These are phyloP conservation scores for Lathyrus oleraceus DNA, from an alignment of 306 rosid species.

Conservation along the genomic window DNA sequence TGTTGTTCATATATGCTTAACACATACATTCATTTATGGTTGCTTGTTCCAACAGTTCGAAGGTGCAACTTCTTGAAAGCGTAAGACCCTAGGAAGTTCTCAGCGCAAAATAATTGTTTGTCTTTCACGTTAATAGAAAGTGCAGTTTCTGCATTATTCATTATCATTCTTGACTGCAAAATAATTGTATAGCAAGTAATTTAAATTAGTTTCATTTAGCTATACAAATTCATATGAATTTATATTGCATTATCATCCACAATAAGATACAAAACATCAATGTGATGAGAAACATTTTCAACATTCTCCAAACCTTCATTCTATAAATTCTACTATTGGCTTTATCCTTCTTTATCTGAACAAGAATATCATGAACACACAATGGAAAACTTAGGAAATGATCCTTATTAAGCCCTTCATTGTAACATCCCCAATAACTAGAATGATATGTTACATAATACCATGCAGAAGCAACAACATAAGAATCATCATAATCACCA, in stretches of 20 bases:
- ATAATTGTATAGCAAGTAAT: not conserved
- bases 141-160: too few relatives aligned
- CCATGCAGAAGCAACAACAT: slow-evolving; percentile 81
- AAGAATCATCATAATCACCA: slow-evolving; percentile 37
- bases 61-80: too few relatives aligned
- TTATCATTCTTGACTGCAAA: too few relatives aligned
- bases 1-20: too few relatives aligned
- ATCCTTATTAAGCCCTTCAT: slow-evolving; percentile 53
- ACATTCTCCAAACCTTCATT: slow-evolving; percentile 16
- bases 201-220: not conserved
- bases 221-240: not conserved
- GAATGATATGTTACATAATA: slow-evolving; percentile 73
- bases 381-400: slow-evolving; percentile 72
- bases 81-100: too few relatives aligned
- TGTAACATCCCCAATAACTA: slow-evolving; percentile 57
- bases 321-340: slow-evolving; percentile 6
- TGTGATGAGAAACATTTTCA: slow-evolving; percentile 11
- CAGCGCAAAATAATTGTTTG: too few relatives aligned
- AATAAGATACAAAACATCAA: slow-evolving; percentile 23
- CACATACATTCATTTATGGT: too few relatives aligned
- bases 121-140: too few relatives aligned
- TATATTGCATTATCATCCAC: slow-evolving; percentile 9
- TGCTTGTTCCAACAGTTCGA: too few relatives aligned
- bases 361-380: slow-evolving; percentile 67
- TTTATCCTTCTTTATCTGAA: slow-evolving; percentile 52